These are phyloP conservation scores for Boletus subcaerulescens DNA, from an alignment of 768 basidiomycete genomes.

Conservation along the genomic window DNA sequence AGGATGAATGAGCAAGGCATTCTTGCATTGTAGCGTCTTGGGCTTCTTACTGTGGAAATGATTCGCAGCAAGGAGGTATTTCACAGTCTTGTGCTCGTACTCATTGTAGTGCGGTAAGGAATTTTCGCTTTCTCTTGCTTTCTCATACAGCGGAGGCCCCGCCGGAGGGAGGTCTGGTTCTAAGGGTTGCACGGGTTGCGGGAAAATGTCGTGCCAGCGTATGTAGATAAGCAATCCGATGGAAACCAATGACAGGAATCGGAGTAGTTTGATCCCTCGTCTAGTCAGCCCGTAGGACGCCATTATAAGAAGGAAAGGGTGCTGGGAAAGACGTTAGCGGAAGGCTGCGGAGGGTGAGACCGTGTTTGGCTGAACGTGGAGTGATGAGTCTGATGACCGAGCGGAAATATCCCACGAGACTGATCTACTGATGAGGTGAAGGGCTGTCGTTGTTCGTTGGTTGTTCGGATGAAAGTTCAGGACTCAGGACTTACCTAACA, in stretches of 20 bases:
- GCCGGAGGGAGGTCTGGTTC: too few species aligned
- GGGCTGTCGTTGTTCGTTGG: background rate
- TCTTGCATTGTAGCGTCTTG: background rate
- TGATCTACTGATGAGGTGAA: too few species aligned
- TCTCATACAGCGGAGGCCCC: constrained; percentile 42
- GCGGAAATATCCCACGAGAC: background rate
- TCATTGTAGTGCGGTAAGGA: constrained; percentile 40
- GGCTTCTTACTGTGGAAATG: constrained; percentile 38
- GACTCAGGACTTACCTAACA: background rate
- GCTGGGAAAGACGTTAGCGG: background rate
- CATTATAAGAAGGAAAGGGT: constrained; percentile 12
- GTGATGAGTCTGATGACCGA: background rate
- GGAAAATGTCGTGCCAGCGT: constrained; percentile 3
- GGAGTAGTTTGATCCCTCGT: constrained; percentile 21
- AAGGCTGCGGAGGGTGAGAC: background rate
- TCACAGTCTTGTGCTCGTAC: constrained; percentile 34
- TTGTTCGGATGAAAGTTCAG: background rate
- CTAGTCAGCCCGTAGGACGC: constrained; percentile 20
- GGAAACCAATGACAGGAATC: constrained; percentile 3
- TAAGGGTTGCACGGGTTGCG: background rate
- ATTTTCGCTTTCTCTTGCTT: constrained; percentile 38
- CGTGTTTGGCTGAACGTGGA: background rate
- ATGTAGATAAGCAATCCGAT: constrained; percentile 15
- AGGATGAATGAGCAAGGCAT: background rate
- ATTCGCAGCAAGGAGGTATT: constrained; percentile 48